Evolutionary conservation across 2,329 filamentous ascomycete species (phyloP), one percentile per base, ranked within the genome.

Genomic region (Neonectria neomacrospora): DNA sequence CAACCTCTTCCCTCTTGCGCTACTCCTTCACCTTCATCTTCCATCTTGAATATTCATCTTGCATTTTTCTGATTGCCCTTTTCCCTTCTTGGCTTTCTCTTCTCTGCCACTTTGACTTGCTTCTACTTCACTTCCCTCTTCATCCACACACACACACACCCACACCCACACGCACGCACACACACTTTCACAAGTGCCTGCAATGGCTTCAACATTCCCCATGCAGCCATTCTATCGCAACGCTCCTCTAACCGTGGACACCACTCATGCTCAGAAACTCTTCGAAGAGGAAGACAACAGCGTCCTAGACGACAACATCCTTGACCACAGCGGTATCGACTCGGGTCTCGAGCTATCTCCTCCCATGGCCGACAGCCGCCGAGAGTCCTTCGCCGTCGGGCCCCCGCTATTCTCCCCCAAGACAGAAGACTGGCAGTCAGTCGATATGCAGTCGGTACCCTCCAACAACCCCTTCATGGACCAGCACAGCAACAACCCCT

Each of bases 401-500:
- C 69, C 73, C 45, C 79, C 86, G 62, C 80, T 90, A 68, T 89
- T 90, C 80, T 90, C 88, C 20, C 87, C 87, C 68, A 90, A 90
- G 79, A 82, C 84, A 10, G 87, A 90, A 71, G 77, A 88, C 69
- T 90, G 87, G 88, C 85, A 86, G 64, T 84, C 86, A 16, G 84
- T 88, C 63, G 87, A 90, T 65, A 88, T 90, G 86, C 87, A 89
- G 76, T 86, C 86, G 16, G 79, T 88, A 59, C 83, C 85, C 14
- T 88, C 88, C 60, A 89, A 87, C 78, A 89, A 89, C 78, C 85
- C 87, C 39, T 90, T 89, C 79, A 76, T 87, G 73, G 85, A 86
- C 67, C 80, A 81, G 45, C 81, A 81, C 73, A 84, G 80, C 80
- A 88, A 83, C 80, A 88, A 89, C 80, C 88, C 88, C 53, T 94